Percentiles rank a stretch among this genome's conserved stretches.
Evolutionary conservation across 108 stramenopile species (phyloP).

Genomic region (Nannochloropsis oceanica): DNA sequence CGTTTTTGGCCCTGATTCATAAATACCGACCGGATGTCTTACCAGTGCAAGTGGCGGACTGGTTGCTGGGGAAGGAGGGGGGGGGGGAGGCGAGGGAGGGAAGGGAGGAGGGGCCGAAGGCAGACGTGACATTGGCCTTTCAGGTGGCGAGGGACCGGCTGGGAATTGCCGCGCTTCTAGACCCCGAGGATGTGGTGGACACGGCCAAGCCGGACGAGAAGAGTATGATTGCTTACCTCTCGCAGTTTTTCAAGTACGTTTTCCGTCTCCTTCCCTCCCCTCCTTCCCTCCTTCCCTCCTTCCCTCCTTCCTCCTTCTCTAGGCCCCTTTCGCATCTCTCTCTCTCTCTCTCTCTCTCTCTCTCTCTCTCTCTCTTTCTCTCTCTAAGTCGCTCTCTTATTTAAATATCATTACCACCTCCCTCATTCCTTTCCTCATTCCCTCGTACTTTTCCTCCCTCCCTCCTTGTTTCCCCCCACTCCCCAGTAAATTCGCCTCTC

Average conservation of each 20-base stretch:
- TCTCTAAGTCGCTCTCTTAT: background rate
- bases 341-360: background rate
- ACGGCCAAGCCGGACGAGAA: conserved; percentile 25
- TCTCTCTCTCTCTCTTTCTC: background rate
- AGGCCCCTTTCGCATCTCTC: background rate
- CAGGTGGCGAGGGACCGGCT: background rate
- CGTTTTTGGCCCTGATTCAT: conserved; percentile 25
- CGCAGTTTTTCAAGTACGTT: conserved; percentile 24
- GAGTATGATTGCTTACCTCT: conserved; percentile 22
- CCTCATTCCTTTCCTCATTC: background rate
- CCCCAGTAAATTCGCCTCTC: background rate
- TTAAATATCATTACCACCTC: background rate
- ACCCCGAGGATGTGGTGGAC: conserved; percentile 21
- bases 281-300: background rate
- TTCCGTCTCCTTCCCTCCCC: background rate
- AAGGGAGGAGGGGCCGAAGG: background rate
- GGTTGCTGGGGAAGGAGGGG: background rate
- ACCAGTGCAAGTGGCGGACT: background rate
- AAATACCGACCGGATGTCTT: conserved; percentile 26
- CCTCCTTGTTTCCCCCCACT: background rate
- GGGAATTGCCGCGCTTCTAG: conserved; percentile 17
- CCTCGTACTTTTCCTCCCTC: background rate
- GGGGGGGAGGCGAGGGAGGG: background rate
- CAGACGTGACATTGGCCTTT: conserved; percentile 2
- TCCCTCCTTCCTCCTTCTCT: background rate